Base-by-base conservation (phyloP, 2,329 filamentous ascomycete species). In the Fusarium luffae region DNA sequence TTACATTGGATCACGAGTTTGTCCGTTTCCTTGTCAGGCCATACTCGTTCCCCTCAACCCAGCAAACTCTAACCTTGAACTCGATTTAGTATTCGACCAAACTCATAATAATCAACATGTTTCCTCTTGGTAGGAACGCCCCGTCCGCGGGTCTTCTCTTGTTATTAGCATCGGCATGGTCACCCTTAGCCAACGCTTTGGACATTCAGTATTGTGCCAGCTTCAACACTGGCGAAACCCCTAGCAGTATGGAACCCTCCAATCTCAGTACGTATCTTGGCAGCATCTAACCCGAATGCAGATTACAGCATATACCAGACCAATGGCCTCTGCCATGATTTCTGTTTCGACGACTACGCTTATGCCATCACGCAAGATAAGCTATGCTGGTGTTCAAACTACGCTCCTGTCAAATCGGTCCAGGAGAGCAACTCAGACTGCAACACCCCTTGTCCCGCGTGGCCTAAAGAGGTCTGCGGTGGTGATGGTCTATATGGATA, bases 311-410 rank as follows among this genome's bases (percentile, higher is more conserved):
- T 84, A 69, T 90, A 80, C 66, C 90, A 93, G 77, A 92, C 91
- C 21, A 89, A 93, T 71, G 92, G 92, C 30, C 84, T 89, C 14
- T 95, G 92, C 76, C 80, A 83, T 51, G 81, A 86, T 50, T 84
- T 84, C 50, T 95, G 92, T 79, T 73, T 79, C 27, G 74, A 76
- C 21, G 72, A 83, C 18, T 92, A 84, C 69, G 91, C 92, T 41
- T 92, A 90, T 66, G 91, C 90, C 69, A 83, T 95, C 49, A 82
- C 94, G 2, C 86, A 93, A 72, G 84, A 80, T 18, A 82, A 87
- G 32, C 79, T 84, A 54, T 95, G 92, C 77, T 95, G 91, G 91
- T 95, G 92, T 77, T 90, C 90, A 40, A 86, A 93, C 76, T 89
- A 89, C 73, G 84, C 84, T 4, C 92, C 92, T 11, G 82, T 82